A percentile compares a stretch with the other conserved stretches of the same genome.
These are phyloP conservation scores for Wallacemonas sp. DNA, from an alignment of 208 protist species.

Conservation along the genomic window DNA sequence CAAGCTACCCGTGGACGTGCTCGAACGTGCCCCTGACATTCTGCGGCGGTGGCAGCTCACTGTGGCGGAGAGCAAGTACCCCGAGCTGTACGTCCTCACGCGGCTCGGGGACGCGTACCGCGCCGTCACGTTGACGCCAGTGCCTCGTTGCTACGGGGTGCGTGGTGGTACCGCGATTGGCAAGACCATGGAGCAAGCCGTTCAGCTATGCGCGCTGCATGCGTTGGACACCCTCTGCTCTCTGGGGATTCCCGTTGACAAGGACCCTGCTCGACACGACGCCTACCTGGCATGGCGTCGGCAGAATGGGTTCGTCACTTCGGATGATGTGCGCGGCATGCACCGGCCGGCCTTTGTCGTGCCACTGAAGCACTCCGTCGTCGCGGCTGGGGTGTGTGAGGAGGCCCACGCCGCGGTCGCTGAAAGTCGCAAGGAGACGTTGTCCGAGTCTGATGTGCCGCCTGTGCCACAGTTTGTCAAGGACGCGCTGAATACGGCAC, in stretches of 20 bases:
- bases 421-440: background rate
- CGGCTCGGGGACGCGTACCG: conserved; percentile 60
- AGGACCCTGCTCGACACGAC: conserved; percentile 34
- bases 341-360: conserved; percentile 20
- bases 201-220: conserved; percentile 68
- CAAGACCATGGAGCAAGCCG: conserved; percentile 43
- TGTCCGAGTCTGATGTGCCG: background rate
- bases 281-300: conserved; percentile 41
- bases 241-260: conserved; percentile 53
- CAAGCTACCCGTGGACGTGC: conserved; percentile 46
- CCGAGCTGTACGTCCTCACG: conserved; percentile 73
- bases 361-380: conserved; percentile 15
- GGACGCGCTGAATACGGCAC: background rate
- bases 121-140: conserved; percentile 68
- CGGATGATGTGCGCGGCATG: conserved; percentile 26
- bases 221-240: conserved; percentile 65
- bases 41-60: conserved; percentile 60
- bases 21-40: conserved; percentile 44
- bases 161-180: conserved; percentile 69
- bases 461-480: background rate
- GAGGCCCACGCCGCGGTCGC: background rate
- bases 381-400: background rate
- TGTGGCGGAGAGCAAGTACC: conserved; percentile 55
- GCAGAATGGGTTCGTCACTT: conserved; percentile 27
- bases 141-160: conserved; percentile 56